These are phyloP conservation scores for Daldinia bambusicola DNA, from an alignment of 495 filamentous ascomycete genomes.

Conservation along the genomic window DNA sequence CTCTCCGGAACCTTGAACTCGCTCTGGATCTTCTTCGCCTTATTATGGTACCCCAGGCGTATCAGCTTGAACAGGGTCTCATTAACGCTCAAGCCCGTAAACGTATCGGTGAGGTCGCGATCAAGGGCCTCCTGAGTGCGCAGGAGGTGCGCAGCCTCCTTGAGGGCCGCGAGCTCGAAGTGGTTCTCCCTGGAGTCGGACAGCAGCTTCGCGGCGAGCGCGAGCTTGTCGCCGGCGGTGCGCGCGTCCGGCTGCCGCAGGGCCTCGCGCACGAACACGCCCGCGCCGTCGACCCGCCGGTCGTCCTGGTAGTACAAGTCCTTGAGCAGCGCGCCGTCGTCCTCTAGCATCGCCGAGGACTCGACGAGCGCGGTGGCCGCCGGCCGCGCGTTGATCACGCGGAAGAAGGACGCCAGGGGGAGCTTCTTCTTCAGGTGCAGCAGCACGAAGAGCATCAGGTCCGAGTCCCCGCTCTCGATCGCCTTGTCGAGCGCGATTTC, in stretches of 20 bases:
- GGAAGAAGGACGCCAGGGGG: slow-evolving; percentile 90
- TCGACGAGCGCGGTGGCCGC: slow-evolving; percentile 91
- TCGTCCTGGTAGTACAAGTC: slow-evolving; percentile 99
- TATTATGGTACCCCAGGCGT: slow-evolving; percentile 75
- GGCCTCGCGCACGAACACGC: slow-evolving; percentile 85
- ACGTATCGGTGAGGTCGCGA: slow-evolving; percentile 79
- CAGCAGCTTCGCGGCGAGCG: slow-evolving; percentile 80
- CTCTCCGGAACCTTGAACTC: slow-evolving; percentile 95
- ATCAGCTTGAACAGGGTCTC: slow-evolving; percentile 89
- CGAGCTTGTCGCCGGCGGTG: slow-evolving; percentile 80
- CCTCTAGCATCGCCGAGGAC: slow-evolving; percentile 71
- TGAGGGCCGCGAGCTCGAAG: slow-evolving; percentile 77
- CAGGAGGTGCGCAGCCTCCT: slow-evolving; percentile 81
- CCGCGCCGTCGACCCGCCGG: slow-evolving; percentile 86
- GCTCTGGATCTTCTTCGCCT: slow-evolving; percentile 84
- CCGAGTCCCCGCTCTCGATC: slow-evolving; percentile 93
- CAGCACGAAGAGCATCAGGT: slow-evolving; percentile 89
- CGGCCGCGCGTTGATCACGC: slow-evolving; percentile 86
- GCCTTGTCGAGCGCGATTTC: slow-evolving; percentile 96
- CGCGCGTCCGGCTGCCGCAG: slow-evolving; percentile 70
- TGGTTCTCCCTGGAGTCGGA: slow-evolving; percentile 82
- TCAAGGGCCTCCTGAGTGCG: slow-evolving; percentile 86
- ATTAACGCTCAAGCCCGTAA: slow-evolving; percentile 85
- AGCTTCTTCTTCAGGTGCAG: slow-evolving; percentile 90
- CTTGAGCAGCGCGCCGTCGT: slow-evolving; percentile 86